These are phyloP conservation scores for Tricharina praecox DNA, from an alignment of 495 filamentous ascomycete species.

Conservation along the genomic window DNA sequence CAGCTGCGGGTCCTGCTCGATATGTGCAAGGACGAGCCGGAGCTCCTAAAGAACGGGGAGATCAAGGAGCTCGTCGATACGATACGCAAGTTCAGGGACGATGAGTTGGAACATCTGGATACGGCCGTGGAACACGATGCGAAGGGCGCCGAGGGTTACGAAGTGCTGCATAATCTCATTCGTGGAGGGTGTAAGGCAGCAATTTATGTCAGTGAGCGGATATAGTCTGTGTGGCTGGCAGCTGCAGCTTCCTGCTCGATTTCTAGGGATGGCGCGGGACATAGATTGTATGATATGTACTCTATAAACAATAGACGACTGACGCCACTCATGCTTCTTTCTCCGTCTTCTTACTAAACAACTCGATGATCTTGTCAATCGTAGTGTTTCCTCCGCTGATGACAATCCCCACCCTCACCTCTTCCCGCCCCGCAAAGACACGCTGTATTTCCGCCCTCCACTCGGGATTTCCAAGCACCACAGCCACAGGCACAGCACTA, in stretches of 20 bases:
- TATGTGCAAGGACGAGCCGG: slow-evolving; percentile 49
- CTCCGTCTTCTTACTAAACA: slow-evolving; percentile 33
- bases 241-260: background rate
- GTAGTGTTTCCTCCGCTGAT: slow-evolving; percentile 85
- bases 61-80: slow-evolving; percentile 53
- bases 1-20: slow-evolving; percentile 66
- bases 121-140: slow-evolving; percentile 86
- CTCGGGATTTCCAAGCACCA: slow-evolving; percentile 67
- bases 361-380: slow-evolving; percentile 52
- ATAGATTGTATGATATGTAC: background rate
- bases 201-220: slow-evolving; percentile 80
- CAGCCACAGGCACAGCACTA: slow-evolving; percentile 69
- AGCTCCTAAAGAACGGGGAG: slow-evolving; percentile 67
- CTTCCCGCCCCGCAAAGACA: slow-evolving; percentile 33
- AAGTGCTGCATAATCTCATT: slow-evolving; percentile 74
- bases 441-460: slow-evolving; percentile 45
- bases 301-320: background rate
- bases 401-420: slow-evolving; percentile 61
- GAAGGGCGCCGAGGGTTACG: slow-evolving; percentile 73
- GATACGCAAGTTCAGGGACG: slow-evolving; percentile 74
- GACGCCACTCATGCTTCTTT: background rate
- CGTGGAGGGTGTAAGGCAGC: slow-evolving; percentile 73
- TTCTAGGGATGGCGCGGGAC: background rate
- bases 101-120: slow-evolving; percentile 92
- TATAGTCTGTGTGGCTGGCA: slow-evolving; percentile 28